Conservation (phyloP, 768 basidiomycete species). For the Phaffia tasmanica region DNA sequence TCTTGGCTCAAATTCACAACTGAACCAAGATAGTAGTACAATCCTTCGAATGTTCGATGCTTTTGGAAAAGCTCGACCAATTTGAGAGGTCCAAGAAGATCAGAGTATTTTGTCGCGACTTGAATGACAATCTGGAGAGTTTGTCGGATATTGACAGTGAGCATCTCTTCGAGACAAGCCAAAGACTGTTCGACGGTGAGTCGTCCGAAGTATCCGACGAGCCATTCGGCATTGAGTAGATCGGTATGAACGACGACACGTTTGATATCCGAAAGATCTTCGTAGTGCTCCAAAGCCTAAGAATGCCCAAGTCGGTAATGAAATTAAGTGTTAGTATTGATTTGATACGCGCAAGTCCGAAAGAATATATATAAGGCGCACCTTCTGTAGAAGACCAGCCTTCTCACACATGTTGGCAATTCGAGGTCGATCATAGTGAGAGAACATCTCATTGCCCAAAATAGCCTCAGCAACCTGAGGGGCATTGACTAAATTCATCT, state of each 20-base stretch:
- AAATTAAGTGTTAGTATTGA: background rate
- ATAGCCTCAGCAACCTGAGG: slow-evolving; percentile 99
- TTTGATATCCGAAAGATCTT: slow-evolving; percentile 97
- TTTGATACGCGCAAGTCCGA: background rate
- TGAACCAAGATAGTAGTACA: slow-evolving; percentile 97
- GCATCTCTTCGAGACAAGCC: slow-evolving; percentile 93
- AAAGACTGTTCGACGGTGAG: slow-evolving; percentile 96
- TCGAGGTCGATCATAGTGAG: slow-evolving; percentile 87
- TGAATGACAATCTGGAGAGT: slow-evolving; percentile 94
- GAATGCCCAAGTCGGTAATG: background rate
- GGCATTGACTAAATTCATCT: slow-evolving; percentile 95
- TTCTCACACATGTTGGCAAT: slow-evolving; percentile 98
- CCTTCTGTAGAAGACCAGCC: slow-evolving; percentile 86
- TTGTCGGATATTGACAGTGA: slow-evolving; percentile 90
- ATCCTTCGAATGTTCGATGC: slow-evolving; percentile 94
- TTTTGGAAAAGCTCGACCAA: slow-evolving; percentile 97
- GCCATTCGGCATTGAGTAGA: slow-evolving; percentile 81
- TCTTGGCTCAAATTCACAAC: slow-evolving; percentile 94
- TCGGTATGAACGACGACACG: slow-evolving; percentile 89
- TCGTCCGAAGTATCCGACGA: slow-evolving; percentile 91
- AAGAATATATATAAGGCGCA: slow-evolving; percentile 39
- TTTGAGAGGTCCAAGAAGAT: slow-evolving; percentile 91
- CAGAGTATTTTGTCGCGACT: slow-evolving; percentile 97
- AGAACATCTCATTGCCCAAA: slow-evolving; percentile 96
- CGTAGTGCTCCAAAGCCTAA: slow-evolving; percentile 94